Conservation (phyloP, 805 yeast species). For the Debaryomyces tyrocola region DNA sequence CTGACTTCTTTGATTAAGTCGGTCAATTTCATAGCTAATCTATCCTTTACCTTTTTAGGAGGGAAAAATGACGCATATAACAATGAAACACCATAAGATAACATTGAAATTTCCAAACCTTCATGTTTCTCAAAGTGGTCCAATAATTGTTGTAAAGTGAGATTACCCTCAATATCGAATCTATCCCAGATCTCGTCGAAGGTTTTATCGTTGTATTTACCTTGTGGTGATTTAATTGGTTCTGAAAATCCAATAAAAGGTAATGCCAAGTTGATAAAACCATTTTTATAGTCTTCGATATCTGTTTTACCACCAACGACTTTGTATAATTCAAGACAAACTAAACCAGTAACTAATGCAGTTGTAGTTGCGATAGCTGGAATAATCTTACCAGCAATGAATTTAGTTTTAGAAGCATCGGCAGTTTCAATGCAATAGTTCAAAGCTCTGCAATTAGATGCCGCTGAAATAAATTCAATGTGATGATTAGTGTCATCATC, state of each 20-base stretch:
- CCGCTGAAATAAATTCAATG: conserved; percentile 92
- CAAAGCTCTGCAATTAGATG: conserved; percentile 93
- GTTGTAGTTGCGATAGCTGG: conserved; percentile 99
- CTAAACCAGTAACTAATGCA: conserved; percentile 94
- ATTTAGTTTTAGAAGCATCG: conserved; percentile 86
- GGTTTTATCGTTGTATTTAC: conserved; percentile 72
- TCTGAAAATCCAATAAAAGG: conserved; percentile 97
- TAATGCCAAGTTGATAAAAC: conserved; percentile 86
- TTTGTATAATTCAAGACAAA: conserved; percentile 87
- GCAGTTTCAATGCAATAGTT: conserved; percentile 88
- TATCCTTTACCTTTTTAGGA: conserved; percentile 81
- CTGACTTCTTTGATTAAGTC: conserved; percentile 81
- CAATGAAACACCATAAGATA: conserved; percentile 85
- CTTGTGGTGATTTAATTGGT: conserved; percentile 84
- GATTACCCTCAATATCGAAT: conserved; percentile 75
- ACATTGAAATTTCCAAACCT: conserved; percentile 86
- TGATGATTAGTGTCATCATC: conserved; percentile 97
- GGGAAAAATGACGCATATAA: conserved; percentile 94
- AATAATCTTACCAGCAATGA: conserved; percentile 96
- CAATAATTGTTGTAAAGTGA: conserved; percentile 71
- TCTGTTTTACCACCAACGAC: conserved; percentile 74
- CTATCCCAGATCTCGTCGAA: conserved; percentile 96
- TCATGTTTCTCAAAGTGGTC: conserved; percentile 77
- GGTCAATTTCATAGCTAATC: conserved; percentile 65
- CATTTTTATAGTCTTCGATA: conserved; percentile 87